phyloP scores from a whole-genome alignment of 192 early-diverging fungal species.

The Backusella luteola region DNA sequence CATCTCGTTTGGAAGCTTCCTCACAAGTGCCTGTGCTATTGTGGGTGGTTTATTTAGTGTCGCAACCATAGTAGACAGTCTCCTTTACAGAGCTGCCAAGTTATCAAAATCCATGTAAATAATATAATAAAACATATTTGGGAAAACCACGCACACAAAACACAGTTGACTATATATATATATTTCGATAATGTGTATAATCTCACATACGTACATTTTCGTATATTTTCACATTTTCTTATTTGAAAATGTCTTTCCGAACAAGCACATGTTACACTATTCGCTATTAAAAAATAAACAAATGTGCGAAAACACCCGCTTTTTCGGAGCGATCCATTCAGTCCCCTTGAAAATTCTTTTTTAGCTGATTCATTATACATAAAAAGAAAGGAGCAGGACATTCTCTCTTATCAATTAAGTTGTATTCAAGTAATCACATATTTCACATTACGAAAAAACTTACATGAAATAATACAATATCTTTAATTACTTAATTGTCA shows the following conservation, averaged over 20 bases:
- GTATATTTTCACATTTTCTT: constrained; percentile 1
- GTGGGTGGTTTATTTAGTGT: constrained; percentile 95
- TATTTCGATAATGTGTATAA: background rate
- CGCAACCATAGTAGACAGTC: constrained; percentile 80
- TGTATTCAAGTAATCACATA: background rate
- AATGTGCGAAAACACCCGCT: constrained; percentile 9
- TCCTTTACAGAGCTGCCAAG: constrained; percentile 80
- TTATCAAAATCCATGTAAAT: constrained; percentile 11
- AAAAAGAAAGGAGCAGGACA: background rate
- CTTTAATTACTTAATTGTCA: background rate
- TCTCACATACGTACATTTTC: background rate
- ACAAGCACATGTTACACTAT: background rate
- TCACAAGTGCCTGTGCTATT: constrained; percentile 90
- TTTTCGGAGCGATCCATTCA: constrained; percentile 1
- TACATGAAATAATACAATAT: background rate
- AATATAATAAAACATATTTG: background rate
- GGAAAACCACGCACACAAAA: background rate
- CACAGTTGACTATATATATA: background rate
- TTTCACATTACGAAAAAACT: background rate
- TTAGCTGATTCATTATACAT: constrained; percentile 1
- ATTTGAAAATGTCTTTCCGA: background rate
- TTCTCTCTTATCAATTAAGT: background rate
- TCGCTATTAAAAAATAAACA: background rate
- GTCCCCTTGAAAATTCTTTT: constrained; percentile 2
- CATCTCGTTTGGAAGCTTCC: constrained; percentile 78